Evolutionary conservation across 2,329 filamentous ascomycete genomes (phyloP).

Genomic region (Chaetomium olivaceum): DNA sequence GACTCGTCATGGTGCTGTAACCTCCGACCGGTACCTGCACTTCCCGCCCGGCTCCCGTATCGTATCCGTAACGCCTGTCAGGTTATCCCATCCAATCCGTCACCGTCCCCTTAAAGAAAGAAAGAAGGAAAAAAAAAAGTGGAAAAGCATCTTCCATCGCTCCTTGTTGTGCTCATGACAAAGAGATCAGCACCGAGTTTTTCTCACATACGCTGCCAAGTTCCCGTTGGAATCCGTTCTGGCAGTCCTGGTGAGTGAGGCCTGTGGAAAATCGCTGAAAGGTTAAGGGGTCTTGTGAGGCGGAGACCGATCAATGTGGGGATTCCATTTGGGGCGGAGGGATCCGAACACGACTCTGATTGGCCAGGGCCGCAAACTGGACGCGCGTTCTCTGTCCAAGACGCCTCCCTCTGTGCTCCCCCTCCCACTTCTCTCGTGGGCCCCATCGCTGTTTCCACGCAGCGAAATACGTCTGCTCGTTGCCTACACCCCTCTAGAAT

Average conservation of each 20-base stretch:
- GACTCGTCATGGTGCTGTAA: conserved; percentile 26
- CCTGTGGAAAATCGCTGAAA: neutral
- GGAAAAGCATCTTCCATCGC: neutral
- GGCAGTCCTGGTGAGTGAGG: neutral
- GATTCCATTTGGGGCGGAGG: conserved; percentile 31
- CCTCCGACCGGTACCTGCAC: conserved; percentile 3
- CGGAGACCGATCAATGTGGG: conserved; percentile 26
- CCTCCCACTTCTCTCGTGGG: conserved; percentile 15
- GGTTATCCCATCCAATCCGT: neutral
- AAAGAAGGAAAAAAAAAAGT: neutral
- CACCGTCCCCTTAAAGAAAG: too few species aligned
- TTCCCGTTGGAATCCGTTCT: too few species aligned
- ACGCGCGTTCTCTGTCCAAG: conserved; percentile 32
- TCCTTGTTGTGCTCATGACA: neutral
- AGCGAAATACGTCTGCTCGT: conserved; percentile 8
- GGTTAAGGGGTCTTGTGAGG: conserved; percentile 7
- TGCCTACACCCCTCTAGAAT: conserved; percentile 22
- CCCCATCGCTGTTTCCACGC: neutral
- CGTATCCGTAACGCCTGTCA: neutral
- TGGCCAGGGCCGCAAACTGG: conserved; percentile 25
- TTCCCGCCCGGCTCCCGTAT: neutral
- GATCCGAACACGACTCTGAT: conserved; percentile 26
- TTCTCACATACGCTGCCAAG: neutral
- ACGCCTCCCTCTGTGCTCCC: conserved; percentile 25
- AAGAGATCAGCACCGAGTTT: neutral